Percentiles rank a stretch among this genome's conserved stretches.
Evolutionary conservation across 2,329 filamentous ascomycete genomes (phyloP).

Genomic region (Diaporthe velutina): DNA sequence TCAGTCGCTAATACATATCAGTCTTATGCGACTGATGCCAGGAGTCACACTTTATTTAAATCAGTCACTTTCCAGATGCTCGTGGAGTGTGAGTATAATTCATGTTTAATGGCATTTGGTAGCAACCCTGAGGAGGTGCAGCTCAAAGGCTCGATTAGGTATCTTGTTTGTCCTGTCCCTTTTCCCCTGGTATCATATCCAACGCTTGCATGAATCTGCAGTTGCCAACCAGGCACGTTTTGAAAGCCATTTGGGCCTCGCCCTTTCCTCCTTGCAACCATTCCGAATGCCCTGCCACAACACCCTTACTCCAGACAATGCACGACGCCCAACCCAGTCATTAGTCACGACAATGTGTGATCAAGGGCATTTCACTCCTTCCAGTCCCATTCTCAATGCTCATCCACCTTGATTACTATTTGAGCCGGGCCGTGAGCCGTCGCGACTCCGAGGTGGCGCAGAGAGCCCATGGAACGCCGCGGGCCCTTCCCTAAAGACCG

Average conservation of each 20-base stretch:
- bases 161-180: background rate
- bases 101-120: background rate
- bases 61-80: background rate
- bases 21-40: background rate
- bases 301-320: slow-evolving; percentile 15
- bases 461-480: slow-evolving; percentile 27
- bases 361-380: background rate
- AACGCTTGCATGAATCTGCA: background rate
- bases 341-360: background rate
- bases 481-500: background rate
- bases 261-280: background rate
- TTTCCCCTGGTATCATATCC: background rate
- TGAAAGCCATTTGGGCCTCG: background rate
- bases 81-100: background rate
- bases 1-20: no score
- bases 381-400: background rate
- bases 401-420: slow-evolving; percentile 9
- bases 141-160: background rate
- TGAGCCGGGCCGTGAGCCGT: slow-evolving; percentile 27
- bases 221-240: background rate
- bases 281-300: background rate
- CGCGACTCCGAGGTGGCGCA: slow-evolving; percentile 26
- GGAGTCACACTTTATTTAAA: background rate
- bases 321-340: background rate
- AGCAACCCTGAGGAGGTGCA: background rate